Evolutionary conservation across 345 rosid genomes (phyloP).

Genomic region (Isatis tinctoria): DNA sequence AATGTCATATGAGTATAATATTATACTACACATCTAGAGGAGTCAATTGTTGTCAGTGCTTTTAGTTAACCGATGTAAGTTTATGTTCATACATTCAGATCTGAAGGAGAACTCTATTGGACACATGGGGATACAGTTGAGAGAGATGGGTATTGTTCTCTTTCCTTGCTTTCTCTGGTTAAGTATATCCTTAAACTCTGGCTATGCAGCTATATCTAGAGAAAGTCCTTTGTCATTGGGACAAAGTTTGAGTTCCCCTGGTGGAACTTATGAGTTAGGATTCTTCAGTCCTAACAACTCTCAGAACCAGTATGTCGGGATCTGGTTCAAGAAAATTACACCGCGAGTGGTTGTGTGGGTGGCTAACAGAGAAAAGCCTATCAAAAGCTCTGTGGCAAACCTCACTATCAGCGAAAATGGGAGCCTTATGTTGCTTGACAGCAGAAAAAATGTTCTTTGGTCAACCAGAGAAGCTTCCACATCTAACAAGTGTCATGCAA

Average conservation of each 20-base stretch:
- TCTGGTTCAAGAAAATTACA: slow-evolving; percentile 33
- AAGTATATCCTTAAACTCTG: not conserved
- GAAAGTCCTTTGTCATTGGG: not conserved
- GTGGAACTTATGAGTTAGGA: slow-evolving; percentile 26
- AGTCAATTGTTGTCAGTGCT: not conserved
- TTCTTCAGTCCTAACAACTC: slow-evolving; percentile 21
- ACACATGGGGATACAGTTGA: not conserved
- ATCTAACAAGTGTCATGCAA: slow-evolving; percentile 18
- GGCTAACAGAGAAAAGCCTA: slow-evolving; percentile 26
- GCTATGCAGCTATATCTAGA: slow-evolving; percentile 3
- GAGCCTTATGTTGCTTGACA: slow-evolving; percentile 20
- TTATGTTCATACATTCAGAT: not conserved
- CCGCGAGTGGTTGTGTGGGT: slow-evolving; percentile 36
- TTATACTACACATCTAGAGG: not conserved
- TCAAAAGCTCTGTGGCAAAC: slow-evolving; percentile 1
- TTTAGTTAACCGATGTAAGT: not conserved
- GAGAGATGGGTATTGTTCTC: not conserved
- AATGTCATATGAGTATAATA: not conserved
- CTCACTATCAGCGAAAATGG: slow-evolving; percentile 14
- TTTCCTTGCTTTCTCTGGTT: slow-evolving; percentile 5
- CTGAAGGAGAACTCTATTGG: not conserved
- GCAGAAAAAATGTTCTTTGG: slow-evolving; percentile 13
- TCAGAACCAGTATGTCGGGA: slow-evolving; percentile 14
- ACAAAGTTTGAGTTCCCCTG: slow-evolving; percentile 16
- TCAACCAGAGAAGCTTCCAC: not conserved